Evolutionary conservation across 2,329 filamentous ascomycete genomes (phyloP).

Genomic region (Emmonsiellopsis sp.): DNA sequence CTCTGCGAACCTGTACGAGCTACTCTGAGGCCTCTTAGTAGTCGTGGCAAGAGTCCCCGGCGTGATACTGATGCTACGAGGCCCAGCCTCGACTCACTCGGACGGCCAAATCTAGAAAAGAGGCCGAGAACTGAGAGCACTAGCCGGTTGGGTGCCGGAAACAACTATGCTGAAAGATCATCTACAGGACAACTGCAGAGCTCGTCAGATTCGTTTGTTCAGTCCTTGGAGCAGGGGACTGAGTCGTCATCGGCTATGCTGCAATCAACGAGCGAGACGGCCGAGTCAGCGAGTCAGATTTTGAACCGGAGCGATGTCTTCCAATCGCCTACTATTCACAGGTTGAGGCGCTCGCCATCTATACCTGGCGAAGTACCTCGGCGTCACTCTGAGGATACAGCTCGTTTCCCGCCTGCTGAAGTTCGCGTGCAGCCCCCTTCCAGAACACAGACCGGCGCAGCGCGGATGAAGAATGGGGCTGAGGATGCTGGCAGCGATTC

Average conservation of each 20-base stretch:
- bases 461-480: background rate
- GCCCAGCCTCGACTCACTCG: no score
- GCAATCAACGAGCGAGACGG: slow-evolving; percentile 63
- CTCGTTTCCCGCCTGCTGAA: slow-evolving; percentile 21
- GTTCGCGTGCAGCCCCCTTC: slow-evolving; percentile 19
- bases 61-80: no score
- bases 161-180: slow-evolving; percentile 41
- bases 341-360: slow-evolving; percentile 22
- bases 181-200: slow-evolving; percentile 48
- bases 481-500: slow-evolving; percentile 16
- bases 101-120: slow-evolving; percentile 23
- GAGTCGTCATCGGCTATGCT: slow-evolving; percentile 58
- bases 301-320: slow-evolving; percentile 82
- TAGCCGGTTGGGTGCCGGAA: slow-evolving; percentile 45
- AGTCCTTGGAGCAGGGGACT: slow-evolving; percentile 64
- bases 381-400: slow-evolving; percentile 27
- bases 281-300: slow-evolving; percentile 82
- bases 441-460: slow-evolving; percentile 16
- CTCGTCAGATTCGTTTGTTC: slow-evolving; percentile 66
- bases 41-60: slow-evolving; percentile 14
- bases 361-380: slow-evolving; percentile 18
- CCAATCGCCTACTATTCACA: slow-evolving; percentile 60
- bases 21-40: slow-evolving; percentile 42
- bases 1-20: slow-evolving; percentile 53
- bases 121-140: slow-evolving; percentile 55